Conservation (phyloP, 805 yeast species). For the Candida pseudofarinosa region DNA sequence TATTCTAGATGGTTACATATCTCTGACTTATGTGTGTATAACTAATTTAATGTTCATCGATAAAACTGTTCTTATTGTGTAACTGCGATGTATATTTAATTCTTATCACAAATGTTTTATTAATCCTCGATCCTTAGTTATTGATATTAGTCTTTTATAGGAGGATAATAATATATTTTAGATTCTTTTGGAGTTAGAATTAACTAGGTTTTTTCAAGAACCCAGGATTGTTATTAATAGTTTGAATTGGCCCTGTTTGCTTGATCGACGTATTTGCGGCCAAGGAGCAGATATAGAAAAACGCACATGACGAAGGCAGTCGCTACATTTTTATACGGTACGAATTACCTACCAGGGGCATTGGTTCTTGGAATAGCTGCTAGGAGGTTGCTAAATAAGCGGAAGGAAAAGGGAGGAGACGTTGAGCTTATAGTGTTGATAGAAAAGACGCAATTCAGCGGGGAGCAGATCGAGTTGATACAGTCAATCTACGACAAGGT, state of each 20-base stretch:
- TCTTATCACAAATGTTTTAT: background rate
- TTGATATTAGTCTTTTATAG: too few species aligned
- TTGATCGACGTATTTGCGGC: background rate
- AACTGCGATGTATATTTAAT: background rate
- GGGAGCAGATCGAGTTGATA: conserved; percentile 25
- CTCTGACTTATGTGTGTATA: conserved; percentile 15
- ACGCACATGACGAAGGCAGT: conserved; percentile 31
- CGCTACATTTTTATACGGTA: conserved; percentile 46
- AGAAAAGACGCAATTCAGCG: conserved; percentile 23
- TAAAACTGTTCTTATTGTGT: background rate
- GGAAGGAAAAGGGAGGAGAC: conserved; percentile 1
- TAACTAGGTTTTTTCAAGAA: too few species aligned
- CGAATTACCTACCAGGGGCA: conserved; percentile 55
- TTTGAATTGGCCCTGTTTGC: background rate
- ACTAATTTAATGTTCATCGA: conserved; percentile 19
- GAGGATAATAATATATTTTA: too few species aligned
- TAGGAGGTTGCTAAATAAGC: conserved; percentile 11
- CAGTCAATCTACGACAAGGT: conserved; percentile 24
- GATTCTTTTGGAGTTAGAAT: too few species aligned
- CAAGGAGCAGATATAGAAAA: background rate
- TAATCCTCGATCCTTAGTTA: background rate
- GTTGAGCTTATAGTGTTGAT: conserved; percentile 29
- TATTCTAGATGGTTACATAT: conserved; percentile 7
- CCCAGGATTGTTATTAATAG: too few species aligned
- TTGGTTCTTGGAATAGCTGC: conserved; percentile 44